These are phyloP conservation scores for Prasinococcaceae sp. DNA, from an alignment of 139 green algal species.

Conservation along the genomic window DNA sequence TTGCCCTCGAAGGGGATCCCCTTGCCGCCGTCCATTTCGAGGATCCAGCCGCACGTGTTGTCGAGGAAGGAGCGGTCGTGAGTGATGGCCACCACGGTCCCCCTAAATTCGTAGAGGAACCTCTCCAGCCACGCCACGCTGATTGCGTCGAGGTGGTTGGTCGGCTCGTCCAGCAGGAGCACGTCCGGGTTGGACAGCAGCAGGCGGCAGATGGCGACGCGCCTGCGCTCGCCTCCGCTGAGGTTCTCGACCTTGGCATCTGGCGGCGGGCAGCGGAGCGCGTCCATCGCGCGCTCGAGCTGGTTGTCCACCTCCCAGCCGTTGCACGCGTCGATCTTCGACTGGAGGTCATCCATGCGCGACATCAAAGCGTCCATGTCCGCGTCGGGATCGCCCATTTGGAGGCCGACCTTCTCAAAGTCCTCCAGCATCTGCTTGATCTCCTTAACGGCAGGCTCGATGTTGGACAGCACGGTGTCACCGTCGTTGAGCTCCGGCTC, in stretches of 20 bases:
- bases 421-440: constrained; percentile 7
- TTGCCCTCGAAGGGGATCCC: constrained; percentile 75
- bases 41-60: constrained; percentile 61
- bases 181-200: constrained; percentile 70
- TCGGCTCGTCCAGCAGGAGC: constrained; percentile 32
- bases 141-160: constrained; percentile 26
- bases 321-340: constrained; percentile 52
- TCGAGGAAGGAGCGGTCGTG: constrained; percentile 55
- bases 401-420: constrained; percentile 26
- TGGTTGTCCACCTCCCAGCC: constrained; percentile 67
- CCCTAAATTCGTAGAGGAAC: constrained; percentile 42
- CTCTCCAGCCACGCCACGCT: constrained; percentile 34
- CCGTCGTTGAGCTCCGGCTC: constrained; percentile 59
- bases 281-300: constrained; percentile 47
- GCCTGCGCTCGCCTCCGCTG: constrained; percentile 62
- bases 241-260: constrained; percentile 39
- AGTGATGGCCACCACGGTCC: constrained; percentile 54
- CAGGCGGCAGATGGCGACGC: constrained; percentile 62
- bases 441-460: constrained; percentile 20
- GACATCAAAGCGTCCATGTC: constrained; percentile 54
- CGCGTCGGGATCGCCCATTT: constrained; percentile 48
- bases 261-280: constrained; percentile 47
- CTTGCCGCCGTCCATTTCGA: constrained; percentile 56
- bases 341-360: constrained; percentile 58
- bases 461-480: constrained; percentile 51